Conservation (phyloP, 75 land plant genomes). For the Gnetum montanum region DNA sequence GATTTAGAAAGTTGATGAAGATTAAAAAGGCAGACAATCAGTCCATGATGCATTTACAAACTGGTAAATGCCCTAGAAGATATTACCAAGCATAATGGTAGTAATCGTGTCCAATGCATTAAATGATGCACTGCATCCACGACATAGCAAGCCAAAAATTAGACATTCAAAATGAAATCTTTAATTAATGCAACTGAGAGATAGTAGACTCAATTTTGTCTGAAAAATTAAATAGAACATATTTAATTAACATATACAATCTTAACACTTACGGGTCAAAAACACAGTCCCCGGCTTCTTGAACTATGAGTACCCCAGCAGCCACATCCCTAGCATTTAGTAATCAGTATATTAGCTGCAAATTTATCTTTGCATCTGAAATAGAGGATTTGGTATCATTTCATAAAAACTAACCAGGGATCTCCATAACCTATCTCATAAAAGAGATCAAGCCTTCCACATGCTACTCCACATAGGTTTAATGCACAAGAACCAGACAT, state of each 20-base stretch:
- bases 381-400: background rate
- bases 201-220: background rate
- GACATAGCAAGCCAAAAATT: background rate
- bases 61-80: too few species aligned
- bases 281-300: conserved; percentile 89
- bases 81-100: too few species aligned
- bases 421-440: conserved; percentile 92
- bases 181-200: background rate
- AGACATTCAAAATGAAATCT: background rate
- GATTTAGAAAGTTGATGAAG: too few species aligned
- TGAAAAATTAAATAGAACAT: too few species aligned
- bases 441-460: conserved; percentile 91
- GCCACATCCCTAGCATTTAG: conserved; percentile 74
- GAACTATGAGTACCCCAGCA: conserved; percentile 76
- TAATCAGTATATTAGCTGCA: background rate
- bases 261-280: conserved; percentile 82
- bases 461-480: conserved; percentile 89
- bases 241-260: background rate
- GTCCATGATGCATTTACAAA: too few species aligned
- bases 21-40: too few species aligned
- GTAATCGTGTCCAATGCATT: too few species aligned
- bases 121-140: too few species aligned
- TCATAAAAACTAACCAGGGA: conserved; percentile 60
- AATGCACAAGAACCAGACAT: conserved; percentile 94
- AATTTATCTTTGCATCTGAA: background rate